These are phyloP conservation scores for Ambrosia artemisiifolia DNA, from an alignment of 129 eudicot species.

Conservation along the genomic window DNA sequence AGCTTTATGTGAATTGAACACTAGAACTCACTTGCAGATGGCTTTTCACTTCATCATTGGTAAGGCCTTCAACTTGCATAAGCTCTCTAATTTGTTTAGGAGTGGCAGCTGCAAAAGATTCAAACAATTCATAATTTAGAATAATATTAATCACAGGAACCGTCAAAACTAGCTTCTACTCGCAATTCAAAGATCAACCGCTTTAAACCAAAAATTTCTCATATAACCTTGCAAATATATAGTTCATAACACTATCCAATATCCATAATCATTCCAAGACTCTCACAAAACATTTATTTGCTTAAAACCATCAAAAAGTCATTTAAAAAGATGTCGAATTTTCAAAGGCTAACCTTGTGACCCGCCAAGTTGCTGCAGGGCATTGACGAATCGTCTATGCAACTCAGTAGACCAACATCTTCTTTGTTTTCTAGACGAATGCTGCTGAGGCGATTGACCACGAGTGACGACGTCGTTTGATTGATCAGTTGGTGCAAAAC, in stretches of 20 bases:
- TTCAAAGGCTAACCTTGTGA: slow-evolving; percentile 59
- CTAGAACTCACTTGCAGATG: slow-evolving; percentile 76
- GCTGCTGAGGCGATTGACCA: slow-evolving; percentile 38
- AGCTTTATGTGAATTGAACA: slow-evolving; percentile 7
- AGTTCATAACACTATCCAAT: slow-evolving; percentile 1
- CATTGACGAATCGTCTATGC: slow-evolving; percentile 72
- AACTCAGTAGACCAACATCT: slow-evolving; percentile 92
- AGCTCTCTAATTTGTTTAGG: slow-evolving; percentile 95
- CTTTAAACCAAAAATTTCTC: neutral
- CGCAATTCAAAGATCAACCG: slow-evolving; percentile 3
- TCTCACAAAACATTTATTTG: neutral
- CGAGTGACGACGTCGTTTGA: slow-evolving; percentile 26
- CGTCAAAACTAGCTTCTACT: slow-evolving; percentile 8
- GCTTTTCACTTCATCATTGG: slow-evolving; percentile 97
- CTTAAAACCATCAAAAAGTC: neutral
- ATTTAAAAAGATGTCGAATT: slow-evolving; percentile 11
- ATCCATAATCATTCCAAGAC: neutral
- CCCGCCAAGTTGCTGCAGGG: slow-evolving; percentile 81
- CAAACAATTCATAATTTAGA: neutral
- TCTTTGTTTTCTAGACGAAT: slow-evolving; percentile 68
- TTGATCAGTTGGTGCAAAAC: slow-evolving; percentile 35
- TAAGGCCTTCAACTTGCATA: slow-evolving; percentile 92
- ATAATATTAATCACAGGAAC: neutral
- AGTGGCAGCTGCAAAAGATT: slow-evolving; percentile 69
- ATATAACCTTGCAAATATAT: neutral